Conservation (phyloP, 2,329 filamentous ascomycete genomes). For the Penicillium sp. region DNA sequence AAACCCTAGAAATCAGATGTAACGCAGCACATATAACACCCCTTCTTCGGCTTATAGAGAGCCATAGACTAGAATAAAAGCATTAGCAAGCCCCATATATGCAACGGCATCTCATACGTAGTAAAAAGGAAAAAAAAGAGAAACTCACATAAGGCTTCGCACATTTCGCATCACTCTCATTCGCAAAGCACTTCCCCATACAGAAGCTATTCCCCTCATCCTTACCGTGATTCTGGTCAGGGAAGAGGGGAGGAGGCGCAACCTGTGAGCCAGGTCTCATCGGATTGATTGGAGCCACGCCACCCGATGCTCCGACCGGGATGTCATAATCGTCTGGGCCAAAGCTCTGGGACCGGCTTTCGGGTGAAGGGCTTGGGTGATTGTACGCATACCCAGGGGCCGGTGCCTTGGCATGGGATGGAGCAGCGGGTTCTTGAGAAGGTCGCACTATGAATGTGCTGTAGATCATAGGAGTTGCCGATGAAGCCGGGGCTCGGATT, state of each 20-base stretch:
- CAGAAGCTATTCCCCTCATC: slow-evolving; percentile 22
- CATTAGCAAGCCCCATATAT: neutral
- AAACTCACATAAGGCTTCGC: slow-evolving; percentile 14
- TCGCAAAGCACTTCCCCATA: slow-evolving; percentile 11
- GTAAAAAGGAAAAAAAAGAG: neutral
- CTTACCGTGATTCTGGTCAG: neutral
- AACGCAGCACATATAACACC: slow-evolving; percentile 18
- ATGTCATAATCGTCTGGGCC: too few species aligned
- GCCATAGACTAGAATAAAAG: neutral
- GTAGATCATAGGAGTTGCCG: neutral
- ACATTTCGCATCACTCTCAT: slow-evolving; percentile 11
- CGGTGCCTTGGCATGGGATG: neutral
- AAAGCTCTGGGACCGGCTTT: neutral
- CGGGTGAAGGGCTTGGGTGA: neutral
- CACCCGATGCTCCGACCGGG: neutral
- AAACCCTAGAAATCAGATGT: slow-evolving; percentile 6
- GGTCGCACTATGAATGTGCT: neutral
- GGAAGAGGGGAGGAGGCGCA: slow-evolving; percentile 7
- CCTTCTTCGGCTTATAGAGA: slow-evolving; percentile 7
- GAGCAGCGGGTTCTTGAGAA: neutral
- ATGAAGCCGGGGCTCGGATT: neutral
- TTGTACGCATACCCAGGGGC: neutral
- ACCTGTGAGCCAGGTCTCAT: slow-evolving; percentile 10
- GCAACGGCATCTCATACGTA: neutral
- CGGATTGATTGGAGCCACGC: slow-evolving; percentile 8